Conservation (phyloP, 331 rosid species). For the Ulmus americana region DNA sequence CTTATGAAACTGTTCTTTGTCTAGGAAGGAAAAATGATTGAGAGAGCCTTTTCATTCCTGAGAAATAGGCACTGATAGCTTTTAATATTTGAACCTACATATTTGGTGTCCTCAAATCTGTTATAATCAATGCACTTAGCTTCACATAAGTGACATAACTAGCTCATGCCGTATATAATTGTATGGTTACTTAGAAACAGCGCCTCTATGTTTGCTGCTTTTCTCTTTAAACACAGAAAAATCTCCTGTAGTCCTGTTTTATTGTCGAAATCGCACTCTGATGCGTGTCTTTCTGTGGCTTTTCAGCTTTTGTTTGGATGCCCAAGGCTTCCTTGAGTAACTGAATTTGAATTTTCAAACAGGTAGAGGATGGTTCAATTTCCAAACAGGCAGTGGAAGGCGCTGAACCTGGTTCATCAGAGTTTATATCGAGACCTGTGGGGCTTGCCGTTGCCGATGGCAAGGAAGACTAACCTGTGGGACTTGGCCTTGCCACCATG, state of each 20-base stretch:
- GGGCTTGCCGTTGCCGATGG: constrained; percentile 23
- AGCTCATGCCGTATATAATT: too few species aligned
- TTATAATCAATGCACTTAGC: too few species aligned
- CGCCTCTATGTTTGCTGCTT: background rate
- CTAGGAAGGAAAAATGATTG: too few species aligned
- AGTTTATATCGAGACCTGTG: constrained; percentile 24
- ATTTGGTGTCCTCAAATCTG: too few species aligned
- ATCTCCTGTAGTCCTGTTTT: background rate
- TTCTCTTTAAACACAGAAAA: background rate
- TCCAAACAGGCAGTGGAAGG: constrained; percentile 41
- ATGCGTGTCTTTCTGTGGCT: constrained; percentile 1
- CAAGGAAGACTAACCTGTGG: constrained; percentile 49
- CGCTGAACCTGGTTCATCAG: constrained; percentile 28
- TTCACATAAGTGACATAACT: too few species aligned
- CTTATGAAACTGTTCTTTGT: too few species aligned
- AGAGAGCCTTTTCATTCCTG: background rate
- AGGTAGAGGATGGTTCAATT: constrained; percentile 40
- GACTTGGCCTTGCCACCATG: background rate
- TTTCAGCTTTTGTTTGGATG: constrained; percentile 5
- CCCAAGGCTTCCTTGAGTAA: constrained; percentile 15
- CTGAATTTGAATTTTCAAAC: constrained; percentile 17
- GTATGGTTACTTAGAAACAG: background rate
- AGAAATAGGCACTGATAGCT: background rate
- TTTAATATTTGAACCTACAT: background rate
- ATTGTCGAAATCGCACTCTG: background rate